phyloP scores from a whole-genome alignment of 1,284 basidiomycete genomes.

The Cryptococcus sp. region DNA sequence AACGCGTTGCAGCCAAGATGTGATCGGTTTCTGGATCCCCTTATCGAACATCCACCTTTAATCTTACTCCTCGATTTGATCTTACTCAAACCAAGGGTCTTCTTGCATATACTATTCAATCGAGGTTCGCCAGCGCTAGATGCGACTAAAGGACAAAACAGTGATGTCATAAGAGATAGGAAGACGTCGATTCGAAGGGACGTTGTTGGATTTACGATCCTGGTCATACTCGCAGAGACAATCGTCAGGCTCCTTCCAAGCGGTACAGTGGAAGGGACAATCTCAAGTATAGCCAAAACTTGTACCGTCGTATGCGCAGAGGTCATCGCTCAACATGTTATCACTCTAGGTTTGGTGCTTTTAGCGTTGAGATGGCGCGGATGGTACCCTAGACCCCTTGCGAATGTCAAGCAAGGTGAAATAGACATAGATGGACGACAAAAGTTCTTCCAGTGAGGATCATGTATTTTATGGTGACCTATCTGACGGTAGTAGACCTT shows the following conservation, averaged over 20 bases:
- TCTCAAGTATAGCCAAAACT: background rate
- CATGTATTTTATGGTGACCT: background rate
- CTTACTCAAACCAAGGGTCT: constrained; percentile 78
- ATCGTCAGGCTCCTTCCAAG: constrained; percentile 9
- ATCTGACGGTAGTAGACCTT: constrained; percentile 52
- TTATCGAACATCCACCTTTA: constrained; percentile 79
- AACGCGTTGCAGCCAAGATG: constrained; percentile 55
- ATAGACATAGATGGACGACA: constrained; percentile 26
- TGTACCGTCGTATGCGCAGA: constrained; percentile 13
- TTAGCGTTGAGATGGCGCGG: constrained; percentile 14
- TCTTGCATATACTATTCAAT: constrained; percentile 85
- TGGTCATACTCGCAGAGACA: constrained; percentile 28
- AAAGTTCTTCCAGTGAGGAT: constrained; percentile 29
- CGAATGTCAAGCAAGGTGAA: background rate
- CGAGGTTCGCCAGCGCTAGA: constrained; percentile 59
- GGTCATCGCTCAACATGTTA: constrained; percentile 29
- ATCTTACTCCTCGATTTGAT: constrained; percentile 78
- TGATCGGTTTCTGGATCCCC: constrained; percentile 73
- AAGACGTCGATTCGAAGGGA: constrained; percentile 3
- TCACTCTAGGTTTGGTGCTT: constrained; percentile 24
- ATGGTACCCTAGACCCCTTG: constrained; percentile 20
- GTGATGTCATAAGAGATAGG: too few relatives aligned
- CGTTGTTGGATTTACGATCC: constrained; percentile 6
- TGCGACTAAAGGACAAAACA: constrained; percentile 1
- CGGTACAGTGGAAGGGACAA: background rate